These are phyloP conservation scores for Musa troglodytarum DNA, from an alignment of 176 grass and related monocot species.

Conservation along the genomic window DNA sequence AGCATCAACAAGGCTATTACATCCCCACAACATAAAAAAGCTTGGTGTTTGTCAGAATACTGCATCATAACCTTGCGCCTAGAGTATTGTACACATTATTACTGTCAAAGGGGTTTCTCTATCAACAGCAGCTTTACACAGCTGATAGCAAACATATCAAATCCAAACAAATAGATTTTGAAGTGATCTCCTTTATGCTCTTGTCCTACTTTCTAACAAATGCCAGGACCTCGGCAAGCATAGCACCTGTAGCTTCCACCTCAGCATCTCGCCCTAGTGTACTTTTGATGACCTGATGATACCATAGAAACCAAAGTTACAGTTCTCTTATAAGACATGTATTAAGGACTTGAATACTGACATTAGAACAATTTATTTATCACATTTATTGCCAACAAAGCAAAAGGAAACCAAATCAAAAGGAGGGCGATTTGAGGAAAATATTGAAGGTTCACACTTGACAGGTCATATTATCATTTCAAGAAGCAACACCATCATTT, in stretches of 20 bases:
- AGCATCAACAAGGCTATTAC: neutral
- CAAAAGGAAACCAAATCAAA: neutral
- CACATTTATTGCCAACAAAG: neutral
- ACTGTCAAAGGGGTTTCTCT: neutral
- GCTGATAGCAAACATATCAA: neutral
- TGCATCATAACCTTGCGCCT: too few species aligned
- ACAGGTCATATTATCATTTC: too few species aligned
- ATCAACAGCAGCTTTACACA: neutral
- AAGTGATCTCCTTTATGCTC: neutral
- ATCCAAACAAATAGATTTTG: neutral
- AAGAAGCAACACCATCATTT: too few species aligned
- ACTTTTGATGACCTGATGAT: neutral
- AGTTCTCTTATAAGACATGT: neutral
- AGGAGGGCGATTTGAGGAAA: too few species aligned
- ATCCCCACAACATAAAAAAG: neutral
- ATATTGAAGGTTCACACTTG: too few species aligned
- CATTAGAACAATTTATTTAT: neutral
- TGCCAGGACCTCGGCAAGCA: neutral
- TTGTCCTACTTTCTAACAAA: neutral
- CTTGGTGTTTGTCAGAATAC: neutral
- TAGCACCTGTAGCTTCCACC: neutral
- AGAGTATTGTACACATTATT: neutral
- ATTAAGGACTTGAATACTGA: neutral
- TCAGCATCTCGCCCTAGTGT: neutral
- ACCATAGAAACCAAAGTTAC: neutral